Conservation (phyloP, 148 eudicot species). For the Vaccinium vitisidaea region DNA sequence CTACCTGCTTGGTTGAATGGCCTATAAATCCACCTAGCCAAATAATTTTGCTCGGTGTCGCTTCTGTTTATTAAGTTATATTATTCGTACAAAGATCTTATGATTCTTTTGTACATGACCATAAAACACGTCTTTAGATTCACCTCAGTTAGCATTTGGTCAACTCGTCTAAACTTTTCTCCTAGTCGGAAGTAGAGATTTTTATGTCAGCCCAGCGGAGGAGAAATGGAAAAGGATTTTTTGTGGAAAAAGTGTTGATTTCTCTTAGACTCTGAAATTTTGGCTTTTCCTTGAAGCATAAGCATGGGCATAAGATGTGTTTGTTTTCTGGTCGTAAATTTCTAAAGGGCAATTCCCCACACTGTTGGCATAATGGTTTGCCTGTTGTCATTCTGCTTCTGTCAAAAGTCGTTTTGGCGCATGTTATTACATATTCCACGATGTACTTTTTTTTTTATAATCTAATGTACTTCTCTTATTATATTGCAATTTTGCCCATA, state of each 20-base stretch:
- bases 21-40: neutral
- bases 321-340: neutral
- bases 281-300: neutral
- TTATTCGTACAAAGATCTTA: neutral
- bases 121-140: neutral
- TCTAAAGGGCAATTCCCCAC: neutral
- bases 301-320: neutral
- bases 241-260: neutral
- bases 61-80: neutral
- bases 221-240: neutral
- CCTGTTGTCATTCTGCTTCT: neutral
- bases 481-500: conserved; percentile 15
- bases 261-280: neutral
- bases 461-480: neutral
- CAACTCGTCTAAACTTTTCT: neutral
- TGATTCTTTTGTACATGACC: neutral
- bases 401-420: neutral
- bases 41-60: neutral
- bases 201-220: neutral
- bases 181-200: neutral
- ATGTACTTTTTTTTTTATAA: neutral
- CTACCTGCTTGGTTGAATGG: conserved; percentile 1
- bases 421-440: neutral
- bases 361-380: neutral
- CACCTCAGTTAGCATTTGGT: neutral